Conservation (phyloP, 2,329 filamentous ascomycete species). For the Ophiostoma ulmi region DNA sequence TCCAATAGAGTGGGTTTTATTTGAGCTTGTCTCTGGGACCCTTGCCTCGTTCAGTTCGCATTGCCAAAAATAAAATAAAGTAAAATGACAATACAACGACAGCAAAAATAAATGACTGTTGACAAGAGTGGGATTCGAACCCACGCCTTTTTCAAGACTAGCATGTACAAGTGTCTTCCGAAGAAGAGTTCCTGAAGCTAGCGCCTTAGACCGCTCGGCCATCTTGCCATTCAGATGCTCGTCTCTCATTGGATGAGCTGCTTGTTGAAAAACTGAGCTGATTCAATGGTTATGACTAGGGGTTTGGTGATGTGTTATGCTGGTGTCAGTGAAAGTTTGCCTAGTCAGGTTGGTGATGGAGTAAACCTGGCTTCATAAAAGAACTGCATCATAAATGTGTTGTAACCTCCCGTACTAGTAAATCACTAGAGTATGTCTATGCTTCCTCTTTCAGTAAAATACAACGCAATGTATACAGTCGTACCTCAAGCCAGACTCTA, state of each 20-base stretch:
- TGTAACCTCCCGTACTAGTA: too few relatives aligned
- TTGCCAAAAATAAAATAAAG: too few relatives aligned
- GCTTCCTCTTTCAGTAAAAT: neutral
- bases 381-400: too few relatives aligned
- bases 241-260: neutral
- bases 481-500: neutral
- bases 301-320: neutral
- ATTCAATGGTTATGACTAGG: neutral
- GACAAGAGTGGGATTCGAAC: constrained; percentile 11
- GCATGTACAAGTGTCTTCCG: constrained; percentile 1
- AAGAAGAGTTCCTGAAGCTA: constrained; percentile 5
- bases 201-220: constrained; percentile 9
- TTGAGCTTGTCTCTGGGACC: too few relatives aligned
- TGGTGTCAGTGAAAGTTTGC: neutral
- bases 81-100: neutral
- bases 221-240: neutral
- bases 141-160: constrained; percentile 11
- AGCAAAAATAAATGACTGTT: neutral
- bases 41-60: too few relatives aligned
- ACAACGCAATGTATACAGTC: neutral
- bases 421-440: neutral
- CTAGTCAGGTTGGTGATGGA: neutral
- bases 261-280: neutral
- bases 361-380: neutral
- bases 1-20: too few relatives aligned